These are phyloP conservation scores for Saccharomyces hybrid DNA, from an alignment of 1,139 yeast genomes.

Conservation along the genomic window DNA sequence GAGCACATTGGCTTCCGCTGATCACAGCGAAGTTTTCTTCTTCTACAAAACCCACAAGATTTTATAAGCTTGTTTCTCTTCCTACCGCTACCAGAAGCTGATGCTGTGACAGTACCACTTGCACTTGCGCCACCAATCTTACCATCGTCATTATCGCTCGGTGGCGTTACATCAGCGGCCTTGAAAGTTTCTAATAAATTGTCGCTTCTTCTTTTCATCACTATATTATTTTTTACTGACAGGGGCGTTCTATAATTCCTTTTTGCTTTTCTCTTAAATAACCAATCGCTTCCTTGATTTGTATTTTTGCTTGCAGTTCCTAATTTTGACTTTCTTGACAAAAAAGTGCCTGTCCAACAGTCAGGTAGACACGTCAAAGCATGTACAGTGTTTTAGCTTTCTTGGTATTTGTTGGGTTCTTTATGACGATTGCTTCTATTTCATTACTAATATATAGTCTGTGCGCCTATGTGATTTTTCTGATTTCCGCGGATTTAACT, in stretches of 20 bases:
- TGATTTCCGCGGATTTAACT: not conserved
- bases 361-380: not conserved
- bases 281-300: not conserved
- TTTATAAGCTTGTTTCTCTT: slow-evolving; percentile 24
- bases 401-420: not conserved
- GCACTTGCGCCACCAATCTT: not conserved
- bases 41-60: slow-evolving; percentile 30
- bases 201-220: not conserved
- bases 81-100: not conserved
- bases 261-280: not conserved
- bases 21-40: slow-evolving; percentile 30
- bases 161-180: not conserved
- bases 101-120: not conserved
- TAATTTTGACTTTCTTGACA: not conserved
- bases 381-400: not conserved
- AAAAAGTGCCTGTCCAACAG: not conserved
- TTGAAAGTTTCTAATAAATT: not conserved
- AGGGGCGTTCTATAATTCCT: not conserved
- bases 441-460: not conserved
- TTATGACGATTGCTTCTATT: not conserved
- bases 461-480: not conserved
- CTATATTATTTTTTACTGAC: not conserved
- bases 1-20: slow-evolving; percentile 25
- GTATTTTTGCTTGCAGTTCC: not conserved
- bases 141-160: not conserved